These are phyloP conservation scores for Ceratocystis variospora DNA, from an alignment of 2,329 filamentous ascomycete species.

Conservation along the genomic window DNA sequence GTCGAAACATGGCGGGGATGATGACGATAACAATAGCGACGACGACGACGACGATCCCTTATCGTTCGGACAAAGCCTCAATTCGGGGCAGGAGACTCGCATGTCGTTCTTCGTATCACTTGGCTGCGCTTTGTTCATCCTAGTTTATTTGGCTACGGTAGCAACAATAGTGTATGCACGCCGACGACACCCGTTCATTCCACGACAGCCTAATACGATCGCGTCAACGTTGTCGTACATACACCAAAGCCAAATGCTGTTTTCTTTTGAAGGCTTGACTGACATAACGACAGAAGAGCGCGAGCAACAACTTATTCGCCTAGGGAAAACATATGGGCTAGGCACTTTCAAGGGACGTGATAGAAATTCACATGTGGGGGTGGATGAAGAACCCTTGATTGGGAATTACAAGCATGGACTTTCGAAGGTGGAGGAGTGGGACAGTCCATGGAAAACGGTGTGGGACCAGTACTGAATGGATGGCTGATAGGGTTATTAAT, in stretches of 20 bases:
- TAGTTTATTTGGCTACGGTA: constrained; percentile 50
- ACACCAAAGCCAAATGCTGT: constrained; percentile 68
- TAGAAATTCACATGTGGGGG: constrained; percentile 58
- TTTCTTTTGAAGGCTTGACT: constrained; percentile 58
- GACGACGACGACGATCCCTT: constrained; percentile 11
- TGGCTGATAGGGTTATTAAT: background rate
- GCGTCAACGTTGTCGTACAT: constrained; percentile 63
- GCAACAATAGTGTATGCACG: constrained; percentile 46
- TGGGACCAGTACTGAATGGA: background rate
- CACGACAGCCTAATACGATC: constrained; percentile 66
- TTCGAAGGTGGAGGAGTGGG: constrained; percentile 26
- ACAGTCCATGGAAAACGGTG: background rate
- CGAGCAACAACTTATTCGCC: constrained; percentile 42
- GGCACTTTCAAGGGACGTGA: constrained; percentile 67
- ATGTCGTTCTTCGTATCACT: constrained; percentile 55
- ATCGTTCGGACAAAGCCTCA: constrained; percentile 25
- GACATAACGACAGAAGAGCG: constrained; percentile 48
- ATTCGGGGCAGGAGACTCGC: constrained; percentile 45
- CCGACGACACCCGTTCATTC: constrained; percentile 56
- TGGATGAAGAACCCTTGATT: constrained; percentile 61
- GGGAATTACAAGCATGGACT: constrained; percentile 52
- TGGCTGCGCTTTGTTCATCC: constrained; percentile 45
- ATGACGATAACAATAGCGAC: constrained; percentile 1
- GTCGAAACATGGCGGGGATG: background rate
- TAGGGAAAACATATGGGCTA: constrained; percentile 57